Base-by-base conservation (phyloP, 306 rosid species). In the Rubus parviflorus region DNA sequence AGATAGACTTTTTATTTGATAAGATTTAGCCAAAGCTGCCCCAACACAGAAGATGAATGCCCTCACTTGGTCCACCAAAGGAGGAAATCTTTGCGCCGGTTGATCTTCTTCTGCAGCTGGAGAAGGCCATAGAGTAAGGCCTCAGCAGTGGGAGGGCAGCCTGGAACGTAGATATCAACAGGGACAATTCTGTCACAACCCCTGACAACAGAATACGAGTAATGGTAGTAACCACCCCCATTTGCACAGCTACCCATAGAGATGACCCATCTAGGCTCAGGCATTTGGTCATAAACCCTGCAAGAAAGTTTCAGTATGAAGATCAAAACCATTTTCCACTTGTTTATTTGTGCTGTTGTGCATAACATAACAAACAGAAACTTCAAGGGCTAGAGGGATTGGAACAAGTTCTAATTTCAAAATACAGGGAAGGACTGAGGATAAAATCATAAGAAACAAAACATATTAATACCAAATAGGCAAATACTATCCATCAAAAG, bases 231-330 rank as follows among this genome's bases (percentile, higher is more conserved):
- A 77, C 99, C 99, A 75, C 99, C 99, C 7, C 99, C 99, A 58
- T 96, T 96, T 74, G 99, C 99, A 70, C 99, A 96, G 82, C 99
- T 96, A 83, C 99, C 99, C 99, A 96, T 96, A 10, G 99, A 96
- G 85, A 96, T 81, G 12, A 96, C 97, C 99, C 99, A 96, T 81
- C 97, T 83, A 10, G 99, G 99, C 72, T 96, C 99, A 1, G 99
- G 99, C 99, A 96, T 96, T 84, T 96, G 98, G 80, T 96, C 99
- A 83, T 96, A 96, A 76, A 96, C 99, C 96, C 98, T 96, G 89
- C 74, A 85, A 64, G 22, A 77, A 8, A 23, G 17, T 68, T 75
- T 72, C 83, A 76, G 64, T 40, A 35, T 41, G 19, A 14, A 48
- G 42, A 42, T 70, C 49, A 49, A 60, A 35, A 73, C 30, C 22